Evolutionary conservation across 176 grass and related monocot species (phyloP), one percentile per base, ranked within the genome.

Genomic region (Eleusine coracana): DNA sequence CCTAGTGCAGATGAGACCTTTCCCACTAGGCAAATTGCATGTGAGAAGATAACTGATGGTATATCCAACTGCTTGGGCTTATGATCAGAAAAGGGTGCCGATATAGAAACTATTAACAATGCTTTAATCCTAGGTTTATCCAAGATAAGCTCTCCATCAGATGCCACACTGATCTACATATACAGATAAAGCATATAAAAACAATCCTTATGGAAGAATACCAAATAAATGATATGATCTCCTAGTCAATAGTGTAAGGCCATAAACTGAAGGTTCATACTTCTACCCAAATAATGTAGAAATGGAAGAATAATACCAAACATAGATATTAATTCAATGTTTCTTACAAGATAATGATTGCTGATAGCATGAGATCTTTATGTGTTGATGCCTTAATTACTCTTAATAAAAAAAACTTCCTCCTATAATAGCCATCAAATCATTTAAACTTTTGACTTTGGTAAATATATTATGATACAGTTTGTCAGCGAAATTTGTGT

Each of bases 61-160:
- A 88, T 93, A 84, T 93, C 74, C 59, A 74, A 46, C 80, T 82
- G 71, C 48, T 75, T 84, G 58, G 90, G 80, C 51, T 89, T 86
- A 77, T 37, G 68, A 73, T 85, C 75, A 78, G 82, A 91, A 70
- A 90, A 88, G 74, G 85, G 31, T 73, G 85, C 87, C 13, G 87
- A 92, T 64, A 98, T 87, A 81, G 87, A 95, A 41, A 95, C 77
- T 44, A 95, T 74, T 59, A 98, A 54, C 64, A 87, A 88, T 81
- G 88, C 90, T 78, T 92, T 89, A 27, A 92, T 77, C 61, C 82
- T 87, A 76, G 75, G 77, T 71, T 85, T 95, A 60, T 95, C 96
- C 82, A 95, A 88, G 49, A 88, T 82, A 81, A 93, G 69, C 71
- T 93, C 96, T 78, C 78, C 90, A 38, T 84, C 73, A 73, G 79